These are phyloP conservation scores for Melanogaster broomeanus DNA, from an alignment of 768 basidiomycete genomes.

Conservation along the genomic window DNA sequence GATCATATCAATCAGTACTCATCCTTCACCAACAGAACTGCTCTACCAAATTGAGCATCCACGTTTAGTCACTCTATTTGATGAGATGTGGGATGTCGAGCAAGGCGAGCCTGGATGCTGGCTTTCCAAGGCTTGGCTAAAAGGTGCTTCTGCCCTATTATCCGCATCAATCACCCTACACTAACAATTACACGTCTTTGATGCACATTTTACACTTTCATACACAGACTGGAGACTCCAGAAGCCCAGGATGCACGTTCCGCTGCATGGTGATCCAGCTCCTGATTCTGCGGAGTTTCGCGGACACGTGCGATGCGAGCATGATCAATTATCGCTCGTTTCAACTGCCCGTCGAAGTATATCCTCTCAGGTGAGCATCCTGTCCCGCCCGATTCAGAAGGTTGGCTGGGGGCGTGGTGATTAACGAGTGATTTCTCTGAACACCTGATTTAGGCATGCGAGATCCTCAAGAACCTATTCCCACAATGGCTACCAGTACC, in stretches of 20 bases:
- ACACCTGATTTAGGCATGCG: conserved; percentile 50
- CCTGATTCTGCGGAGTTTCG: conserved; percentile 62
- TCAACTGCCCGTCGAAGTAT: conserved; percentile 59
- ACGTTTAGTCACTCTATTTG: conserved; percentile 56
- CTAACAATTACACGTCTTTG: conserved; percentile 7
- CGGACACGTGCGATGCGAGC: conserved; percentile 70
- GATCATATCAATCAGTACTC: not conserved
- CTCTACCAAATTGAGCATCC: conserved; percentile 73
- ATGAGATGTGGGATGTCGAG: conserved; percentile 47
- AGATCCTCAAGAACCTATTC: conserved; percentile 57
- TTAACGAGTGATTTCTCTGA: conserved; percentile 13
- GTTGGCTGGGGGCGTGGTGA: conserved; percentile 3
- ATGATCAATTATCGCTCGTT: conserved; percentile 60
- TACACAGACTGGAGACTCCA: conserved; percentile 67
- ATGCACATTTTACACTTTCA: conserved; percentile 6
- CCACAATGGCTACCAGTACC: conserved; percentile 64
- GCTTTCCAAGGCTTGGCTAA: conserved; percentile 81
- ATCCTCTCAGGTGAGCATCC: conserved; percentile 51
- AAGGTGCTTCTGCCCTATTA: conserved; percentile 46
- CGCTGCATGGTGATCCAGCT: conserved; percentile 57
- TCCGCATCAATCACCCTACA: conserved; percentile 9
- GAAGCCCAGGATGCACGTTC: conserved; percentile 77
- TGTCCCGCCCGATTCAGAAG: conserved; percentile 8
- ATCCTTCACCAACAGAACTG: conserved; percentile 48
- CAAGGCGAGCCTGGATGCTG: conserved; percentile 54